These are phyloP conservation scores for Fusarium nurragi DNA, from an alignment of 2,329 filamentous ascomycete species.

Conservation along the genomic window DNA sequence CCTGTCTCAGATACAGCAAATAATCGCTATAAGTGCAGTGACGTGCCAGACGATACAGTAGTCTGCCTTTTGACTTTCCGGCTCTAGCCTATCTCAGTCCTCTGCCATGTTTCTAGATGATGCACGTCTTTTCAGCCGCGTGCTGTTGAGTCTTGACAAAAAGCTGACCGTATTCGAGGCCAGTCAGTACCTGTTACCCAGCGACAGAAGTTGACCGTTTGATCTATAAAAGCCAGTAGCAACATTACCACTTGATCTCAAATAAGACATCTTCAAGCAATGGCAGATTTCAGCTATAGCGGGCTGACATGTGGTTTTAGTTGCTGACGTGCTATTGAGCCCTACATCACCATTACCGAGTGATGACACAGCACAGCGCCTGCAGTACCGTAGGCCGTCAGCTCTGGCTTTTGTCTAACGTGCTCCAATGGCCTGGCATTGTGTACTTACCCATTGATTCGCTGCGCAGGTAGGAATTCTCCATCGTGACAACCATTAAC, in stretches of 20 bases:
- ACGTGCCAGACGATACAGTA: constrained; percentile 26
- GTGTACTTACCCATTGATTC: not conserved
- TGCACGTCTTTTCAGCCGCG: constrained; percentile 27
- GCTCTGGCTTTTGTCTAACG: not conserved
- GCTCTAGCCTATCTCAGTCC: constrained; percentile 9
- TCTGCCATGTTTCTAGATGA: constrained; percentile 28
- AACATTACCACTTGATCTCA: constrained; percentile 1
- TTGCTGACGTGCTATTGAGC: constrained; percentile 28
- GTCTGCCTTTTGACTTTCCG: constrained; percentile 18
- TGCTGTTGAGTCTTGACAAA: constrained; percentile 5
- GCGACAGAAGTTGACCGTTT: not conserved
- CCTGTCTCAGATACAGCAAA: constrained; percentile 4
- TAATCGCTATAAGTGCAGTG: constrained; percentile 25
- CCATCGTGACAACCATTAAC: not conserved
- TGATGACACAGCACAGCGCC: constrained; percentile 20
- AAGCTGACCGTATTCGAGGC: constrained; percentile 18
- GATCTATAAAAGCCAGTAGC: not conserved
- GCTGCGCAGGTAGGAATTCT: not conserved
- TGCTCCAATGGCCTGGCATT: not conserved
- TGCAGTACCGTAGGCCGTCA: not conserved
- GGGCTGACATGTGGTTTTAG: constrained; percentile 17
- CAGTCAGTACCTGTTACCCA: not conserved
- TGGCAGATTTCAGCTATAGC: constrained; percentile 7
- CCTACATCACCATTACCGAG: constrained; percentile 25
- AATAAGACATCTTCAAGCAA: not conserved